Conservation (phyloP, 345 rosid species). For the Corchorus olitorius region DNA sequence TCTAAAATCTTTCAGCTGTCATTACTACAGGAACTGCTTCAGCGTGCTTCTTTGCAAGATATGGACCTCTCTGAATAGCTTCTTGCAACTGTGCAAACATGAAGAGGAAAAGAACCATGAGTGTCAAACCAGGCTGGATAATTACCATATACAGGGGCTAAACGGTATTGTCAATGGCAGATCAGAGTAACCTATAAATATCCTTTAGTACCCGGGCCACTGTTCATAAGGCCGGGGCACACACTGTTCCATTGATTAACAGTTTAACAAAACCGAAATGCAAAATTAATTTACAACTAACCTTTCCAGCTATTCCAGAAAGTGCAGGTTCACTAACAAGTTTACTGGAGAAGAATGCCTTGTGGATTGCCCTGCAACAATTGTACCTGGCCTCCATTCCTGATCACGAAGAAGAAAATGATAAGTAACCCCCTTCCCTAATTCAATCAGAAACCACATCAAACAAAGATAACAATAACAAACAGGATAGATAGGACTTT, state of each 20-base stretch:
- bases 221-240: too few relatives aligned
- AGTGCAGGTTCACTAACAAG: slow-evolving; percentile 58
- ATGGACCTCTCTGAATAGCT: slow-evolving; percentile 84
- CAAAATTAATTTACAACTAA: slow-evolving; percentile 26
- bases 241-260: neutral
- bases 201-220: too few relatives aligned
- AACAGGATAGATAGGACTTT: neutral
- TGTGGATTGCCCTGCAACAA: slow-evolving; percentile 75
- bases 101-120: neutral
- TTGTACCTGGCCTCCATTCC: slow-evolving; percentile 81
- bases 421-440: neutral
- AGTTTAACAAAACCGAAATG: neutral
- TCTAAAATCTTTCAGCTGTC: slow-evolving; percentile 78
- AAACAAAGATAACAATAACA: neutral
- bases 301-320: slow-evolving; percentile 61
- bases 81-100: slow-evolving; percentile 72
- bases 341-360: slow-evolving; percentile 59
- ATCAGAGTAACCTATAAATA: neutral
- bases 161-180: neutral
- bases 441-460: neutral
- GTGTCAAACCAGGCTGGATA: neutral
- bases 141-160: neutral
- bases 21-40: slow-evolving; percentile 70
- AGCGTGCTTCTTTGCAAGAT: slow-evolving; percentile 44
- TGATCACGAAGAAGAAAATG: slow-evolving; percentile 17